These are phyloP conservation scores for Oryza meyeriana DNA, from an alignment of 176 grass and related monocot genomes.

Conservation along the genomic window DNA sequence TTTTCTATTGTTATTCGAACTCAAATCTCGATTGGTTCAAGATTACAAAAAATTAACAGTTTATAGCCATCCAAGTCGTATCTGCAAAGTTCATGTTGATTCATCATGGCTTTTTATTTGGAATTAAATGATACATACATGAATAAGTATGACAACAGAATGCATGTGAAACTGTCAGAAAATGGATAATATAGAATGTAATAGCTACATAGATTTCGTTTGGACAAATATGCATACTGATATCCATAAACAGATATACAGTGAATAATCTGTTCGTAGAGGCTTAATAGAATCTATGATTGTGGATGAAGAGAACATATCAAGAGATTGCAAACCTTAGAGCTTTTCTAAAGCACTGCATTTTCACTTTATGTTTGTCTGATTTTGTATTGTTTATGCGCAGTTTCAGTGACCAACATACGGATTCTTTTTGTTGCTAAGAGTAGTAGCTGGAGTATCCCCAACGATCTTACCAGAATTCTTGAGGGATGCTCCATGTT, in stretches of 20 bases:
- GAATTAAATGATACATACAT: background rate
- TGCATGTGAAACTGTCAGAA: constrained; percentile 17
- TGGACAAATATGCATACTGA: constrained; percentile 18
- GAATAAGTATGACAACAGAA: background rate
- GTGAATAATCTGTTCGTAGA: constrained; percentile 9
- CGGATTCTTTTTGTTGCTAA: constrained; percentile 5
- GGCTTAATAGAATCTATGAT: background rate
- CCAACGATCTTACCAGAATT: constrained; percentile 41
- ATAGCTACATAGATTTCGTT: constrained; percentile 1
- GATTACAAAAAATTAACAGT: background rate
- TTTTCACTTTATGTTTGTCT: background rate
- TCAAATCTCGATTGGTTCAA: background rate
- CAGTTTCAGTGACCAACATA: constrained; percentile 9
- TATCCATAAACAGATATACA: constrained; percentile 23
- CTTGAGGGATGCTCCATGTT: background rate
- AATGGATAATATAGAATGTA: constrained; percentile 9
- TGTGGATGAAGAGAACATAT: background rate
- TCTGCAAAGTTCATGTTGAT: constrained; percentile 7
- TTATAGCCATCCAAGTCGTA: background rate
- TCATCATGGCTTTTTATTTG: background rate
- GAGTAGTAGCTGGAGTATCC: constrained; percentile 9
- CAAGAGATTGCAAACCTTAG: background rate
- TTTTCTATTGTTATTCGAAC: constrained; percentile 1
- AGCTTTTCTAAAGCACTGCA: background rate
- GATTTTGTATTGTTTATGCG: constrained; percentile 1